Evolutionary conservation across 2,329 filamentous ascomycete genomes (phyloP).

Genomic region (Fusarium sp.): DNA sequence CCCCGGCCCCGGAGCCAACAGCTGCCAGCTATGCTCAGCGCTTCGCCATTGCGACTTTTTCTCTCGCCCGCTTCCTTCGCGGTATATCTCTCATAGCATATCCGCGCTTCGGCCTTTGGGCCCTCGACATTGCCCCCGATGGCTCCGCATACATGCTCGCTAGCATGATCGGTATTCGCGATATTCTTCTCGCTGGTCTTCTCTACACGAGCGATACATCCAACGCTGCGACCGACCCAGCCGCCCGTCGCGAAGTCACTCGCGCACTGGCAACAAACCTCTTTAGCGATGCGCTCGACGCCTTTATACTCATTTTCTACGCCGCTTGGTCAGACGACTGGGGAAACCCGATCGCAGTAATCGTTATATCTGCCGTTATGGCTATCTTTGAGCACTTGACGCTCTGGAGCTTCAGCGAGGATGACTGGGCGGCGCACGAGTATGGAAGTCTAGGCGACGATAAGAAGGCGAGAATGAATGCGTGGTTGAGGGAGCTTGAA

Average conservation of each 20-base stretch:
- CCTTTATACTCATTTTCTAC: slow-evolving; percentile 54
- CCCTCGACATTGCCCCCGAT: slow-evolving; percentile 50
- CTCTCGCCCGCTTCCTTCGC: slow-evolving; percentile 48
- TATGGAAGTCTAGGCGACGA: slow-evolving; percentile 47
- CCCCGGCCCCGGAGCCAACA: slow-evolving; percentile 18
- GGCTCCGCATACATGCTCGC: slow-evolving; percentile 51
- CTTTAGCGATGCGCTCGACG: slow-evolving; percentile 54
- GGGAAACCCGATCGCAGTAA: slow-evolving; percentile 50
- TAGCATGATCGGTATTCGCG: slow-evolving; percentile 52
- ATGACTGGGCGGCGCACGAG: slow-evolving; percentile 42
- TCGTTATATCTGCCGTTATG: slow-evolving; percentile 50
- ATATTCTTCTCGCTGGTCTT: slow-evolving; percentile 51
- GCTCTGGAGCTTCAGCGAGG: slow-evolving; percentile 53
- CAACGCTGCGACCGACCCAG: slow-evolving; percentile 22
- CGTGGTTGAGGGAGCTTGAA: slow-evolving; percentile 52
- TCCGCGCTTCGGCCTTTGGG: slow-evolving; percentile 50
- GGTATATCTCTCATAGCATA: slow-evolving; percentile 50
- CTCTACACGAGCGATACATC: slow-evolving; percentile 47
- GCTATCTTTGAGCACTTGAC: slow-evolving; percentile 53
- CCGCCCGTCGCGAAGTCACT: slow-evolving; percentile 48
- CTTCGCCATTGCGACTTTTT: slow-evolving; percentile 46
- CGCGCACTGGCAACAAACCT: slow-evolving; percentile 52
- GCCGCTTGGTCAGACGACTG: slow-evolving; percentile 52
- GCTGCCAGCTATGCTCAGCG: slow-evolving; percentile 41
- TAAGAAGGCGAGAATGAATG: slow-evolving; percentile 52